Evolutionary conservation across 495 filamentous ascomycete species (phyloP).

Genomic region (Penicillium turbatum): DNA sequence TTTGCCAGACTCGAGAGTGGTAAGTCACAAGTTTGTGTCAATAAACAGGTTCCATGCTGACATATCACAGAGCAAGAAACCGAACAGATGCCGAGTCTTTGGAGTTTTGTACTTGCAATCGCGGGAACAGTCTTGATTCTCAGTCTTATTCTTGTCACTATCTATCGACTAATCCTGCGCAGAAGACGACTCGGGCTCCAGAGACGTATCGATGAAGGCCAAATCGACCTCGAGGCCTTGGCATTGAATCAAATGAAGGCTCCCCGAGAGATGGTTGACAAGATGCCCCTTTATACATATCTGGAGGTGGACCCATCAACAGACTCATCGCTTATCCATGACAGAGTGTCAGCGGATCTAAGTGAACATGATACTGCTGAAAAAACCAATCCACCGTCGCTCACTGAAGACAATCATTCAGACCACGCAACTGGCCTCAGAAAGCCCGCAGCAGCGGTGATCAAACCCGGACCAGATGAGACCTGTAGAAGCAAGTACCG

Average conservation of each 20-base stretch:
- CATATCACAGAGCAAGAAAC: neutral
- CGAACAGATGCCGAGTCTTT: conserved; percentile 58
- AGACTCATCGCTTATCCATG: conserved; percentile 11
- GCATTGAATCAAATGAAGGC: conserved; percentile 74
- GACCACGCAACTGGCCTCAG: conserved; percentile 6
- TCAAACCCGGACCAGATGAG: conserved; percentile 1
- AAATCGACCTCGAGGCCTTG: conserved; percentile 74
- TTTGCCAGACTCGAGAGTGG: conserved; percentile 59
- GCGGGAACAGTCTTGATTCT: conserved; percentile 67
- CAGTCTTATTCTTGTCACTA: conserved; percentile 57
- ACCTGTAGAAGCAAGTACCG: conserved; percentile 12
- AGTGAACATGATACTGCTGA: conserved; percentile 6
- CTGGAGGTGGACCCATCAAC: conserved; percentile 34
- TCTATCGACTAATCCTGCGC: conserved; percentile 72
- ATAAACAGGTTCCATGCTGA: neutral
- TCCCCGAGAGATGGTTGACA: conserved; percentile 60
- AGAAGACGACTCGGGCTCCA: conserved; percentile 60
- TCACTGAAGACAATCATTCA: conserved; percentile 1
- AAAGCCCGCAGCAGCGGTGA: conserved; percentile 19
- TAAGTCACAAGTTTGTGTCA: conserved; percentile 34
- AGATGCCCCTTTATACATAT: conserved; percentile 73
- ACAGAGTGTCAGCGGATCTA: conserved; percentile 6
- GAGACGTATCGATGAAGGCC: conserved; percentile 64
- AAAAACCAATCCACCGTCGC: neutral
- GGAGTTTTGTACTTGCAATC: conserved; percentile 80